Evolutionary conservation across 345 rosid species (phyloP), one percentile per base, ranked within the genome.

Genomic region (Bretschneidera sinensis): DNA sequence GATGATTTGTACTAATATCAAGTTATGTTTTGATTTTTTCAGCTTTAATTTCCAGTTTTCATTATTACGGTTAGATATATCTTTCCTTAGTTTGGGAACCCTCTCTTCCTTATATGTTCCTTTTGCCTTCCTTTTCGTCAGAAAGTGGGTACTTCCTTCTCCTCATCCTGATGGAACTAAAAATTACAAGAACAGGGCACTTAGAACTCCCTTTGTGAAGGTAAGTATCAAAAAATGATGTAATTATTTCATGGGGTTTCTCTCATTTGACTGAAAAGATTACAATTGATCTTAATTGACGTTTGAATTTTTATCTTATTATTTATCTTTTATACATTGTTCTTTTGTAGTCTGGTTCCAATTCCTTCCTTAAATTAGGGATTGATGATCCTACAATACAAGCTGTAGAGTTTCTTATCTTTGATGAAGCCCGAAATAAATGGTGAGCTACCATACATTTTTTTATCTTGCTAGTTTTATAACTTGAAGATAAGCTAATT

Each of bases 71-170:
- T 53, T 66, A 53, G 21, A 51, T 51, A 24, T 6, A 49, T 22
- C n/a, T n/a, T n/a, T n/a, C n/a, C n/a, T n/a, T n/a, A n/a, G n/a
- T n/a, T 11, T 17, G 34, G 43, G 49, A 22, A 21, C 33, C 25
- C 17, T 18, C 57, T 49, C 25, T 39, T 60, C 22, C 20, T 17
- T 33, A 22, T 67, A 10, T 69, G 5, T 48, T 50, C 49, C 8
- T 24, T n/a, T 43, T 39, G 20, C 43, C 65, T 70, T 71, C 50
- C 21, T 4, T 71, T 48, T 23, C 69, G 24, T 34, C 77, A 95
- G 99, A 62, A 88, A 82, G 66, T 95, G 99, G 99, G 69, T 77
- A 23, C 86, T 95, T 69, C 99, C 99, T 57, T 82, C 91, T 65
- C 79, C 62, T 55, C 71, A 54, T 43, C 99, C 97, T 14, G 81